Evolutionary conservation across 352 stramenopile species (phyloP).

Genomic region (Pythium aristosporum): DNA sequence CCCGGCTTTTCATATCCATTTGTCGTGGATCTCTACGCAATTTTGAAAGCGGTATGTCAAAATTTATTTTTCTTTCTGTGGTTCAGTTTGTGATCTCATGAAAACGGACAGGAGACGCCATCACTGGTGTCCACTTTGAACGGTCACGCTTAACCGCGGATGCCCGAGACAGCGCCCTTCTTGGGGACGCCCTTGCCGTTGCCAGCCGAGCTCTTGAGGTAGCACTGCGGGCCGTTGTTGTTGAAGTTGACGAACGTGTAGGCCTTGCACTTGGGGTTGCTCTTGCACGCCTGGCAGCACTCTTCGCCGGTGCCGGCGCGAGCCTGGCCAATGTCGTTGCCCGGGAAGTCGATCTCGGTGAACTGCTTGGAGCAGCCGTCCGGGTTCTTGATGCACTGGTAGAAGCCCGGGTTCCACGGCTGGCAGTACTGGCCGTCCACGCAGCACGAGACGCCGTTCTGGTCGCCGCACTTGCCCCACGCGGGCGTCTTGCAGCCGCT

Average conservation of each 20-base stretch:
- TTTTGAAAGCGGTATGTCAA: no score
- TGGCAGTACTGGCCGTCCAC: conserved; percentile 36
- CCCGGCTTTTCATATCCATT: no score
- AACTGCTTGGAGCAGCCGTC: conserved; percentile 34
- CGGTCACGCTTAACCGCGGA: not conserved
- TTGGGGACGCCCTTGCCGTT: conserved; percentile 23
- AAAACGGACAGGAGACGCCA: no score
- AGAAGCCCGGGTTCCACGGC: conserved; percentile 36
- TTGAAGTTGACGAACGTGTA: conserved; percentile 72
- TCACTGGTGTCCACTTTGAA: not conserved
- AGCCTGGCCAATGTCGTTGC: conserved; percentile 43
- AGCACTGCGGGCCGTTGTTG: conserved; percentile 41
- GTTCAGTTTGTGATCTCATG: no score
- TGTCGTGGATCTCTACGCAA: no score
- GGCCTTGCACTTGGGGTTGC: conserved; percentile 38
- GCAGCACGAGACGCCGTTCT: not conserved
- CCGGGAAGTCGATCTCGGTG: conserved; percentile 45
- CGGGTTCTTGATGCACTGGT: conserved; percentile 42
- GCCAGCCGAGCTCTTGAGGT: conserved; percentile 38
- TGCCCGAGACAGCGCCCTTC: conserved; percentile 42
- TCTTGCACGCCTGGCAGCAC: conserved; percentile 44
- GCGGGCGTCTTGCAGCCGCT: conserved; percentile 1
- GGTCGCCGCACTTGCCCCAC: conserved; percentile 13
- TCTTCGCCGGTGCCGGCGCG: conserved; percentile 32
- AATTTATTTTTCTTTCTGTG: no score